Conservation (phyloP, 2,329 filamentous ascomycete genomes). For the Claviceps purpurea region DNA sequence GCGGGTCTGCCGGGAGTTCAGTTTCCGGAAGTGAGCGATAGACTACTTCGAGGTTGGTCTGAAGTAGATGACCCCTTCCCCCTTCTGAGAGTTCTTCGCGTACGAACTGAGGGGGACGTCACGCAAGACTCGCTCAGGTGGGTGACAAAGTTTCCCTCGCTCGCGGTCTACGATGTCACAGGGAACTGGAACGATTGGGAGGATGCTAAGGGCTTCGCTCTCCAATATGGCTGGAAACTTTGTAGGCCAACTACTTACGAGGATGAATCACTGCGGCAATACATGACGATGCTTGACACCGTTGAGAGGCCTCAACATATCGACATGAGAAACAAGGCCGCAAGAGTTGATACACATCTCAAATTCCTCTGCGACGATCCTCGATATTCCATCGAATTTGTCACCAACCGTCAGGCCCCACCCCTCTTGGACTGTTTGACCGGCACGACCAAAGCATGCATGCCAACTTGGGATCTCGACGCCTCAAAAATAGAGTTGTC, state of each 20-base stretch:
- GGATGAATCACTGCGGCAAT: conserved; percentile 21
- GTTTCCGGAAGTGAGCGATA: conserved; percentile 29
- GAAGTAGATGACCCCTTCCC: conserved; percentile 29
- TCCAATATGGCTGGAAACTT: conserved; percentile 21
- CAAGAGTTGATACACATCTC: conserved; percentile 22
- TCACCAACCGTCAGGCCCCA: conserved; percentile 17
- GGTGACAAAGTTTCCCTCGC: conserved; percentile 27
- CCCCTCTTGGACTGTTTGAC: conserved; percentile 21
- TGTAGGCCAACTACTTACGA: conserved; percentile 12
- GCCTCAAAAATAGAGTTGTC: conserved; percentile 15
- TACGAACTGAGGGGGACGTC: conserved; percentile 28
- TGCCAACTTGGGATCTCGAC: conserved; percentile 18
- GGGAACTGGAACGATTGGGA: conserved; percentile 24
- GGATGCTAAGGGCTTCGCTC: conserved; percentile 11
- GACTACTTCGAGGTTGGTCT: conserved; percentile 33
- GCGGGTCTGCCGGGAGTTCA: conserved; percentile 12
- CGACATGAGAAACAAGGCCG: conserved; percentile 15
- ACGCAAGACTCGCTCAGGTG: conserved; percentile 28
- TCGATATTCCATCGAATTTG: conserved; percentile 19
- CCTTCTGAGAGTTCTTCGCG: conserved; percentile 29
- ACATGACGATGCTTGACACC: conserved; percentile 22
- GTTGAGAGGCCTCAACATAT: conserved; percentile 13
- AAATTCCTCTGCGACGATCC: conserved; percentile 20
- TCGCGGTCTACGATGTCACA: conserved; percentile 31
- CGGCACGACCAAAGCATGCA: conserved; percentile 18